Base-by-base conservation (phyloP, 169 alveolate species). In the Plasmodium malariae region DNA sequence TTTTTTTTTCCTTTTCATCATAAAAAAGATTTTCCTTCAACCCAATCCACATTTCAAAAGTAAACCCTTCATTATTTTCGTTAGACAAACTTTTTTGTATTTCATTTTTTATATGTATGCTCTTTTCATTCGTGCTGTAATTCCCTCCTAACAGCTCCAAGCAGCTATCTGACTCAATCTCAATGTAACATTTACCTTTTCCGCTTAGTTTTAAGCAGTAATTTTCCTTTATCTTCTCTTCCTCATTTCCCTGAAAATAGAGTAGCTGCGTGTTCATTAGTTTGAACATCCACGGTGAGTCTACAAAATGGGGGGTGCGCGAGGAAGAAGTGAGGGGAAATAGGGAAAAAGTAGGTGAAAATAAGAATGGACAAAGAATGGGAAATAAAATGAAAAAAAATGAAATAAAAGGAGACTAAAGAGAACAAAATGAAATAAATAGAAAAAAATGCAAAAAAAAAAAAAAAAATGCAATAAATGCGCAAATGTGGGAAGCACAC, bases 31-130 rank as follows among this genome's bases (percentile, higher is more conserved):
- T 36, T 36, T 83, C 85, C 32, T 83, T 12, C 30, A 83, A 49
- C 12, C 91, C 91, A 17, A 83, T 51, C 91, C 91, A 83, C 80
- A 83, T 67, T 34, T 83, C 83, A 55, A 83, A 83, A 5, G 91
- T 67, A 83, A 83, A 83, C 11, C 91, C 91, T 67, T 83, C 91
- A 65, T 19, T 67, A 43, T 65, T 59, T 21, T 83, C 91, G 21
- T 36, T 54, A 26, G 43, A 21, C 51, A 68, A 32, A n/a, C 51
- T 49, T 43, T 83, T 65, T 1, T n/a, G 14, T 32, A 83, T 83
- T 30, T 83, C 91, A 32, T 67, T 65, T 59, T 83, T 83, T 67
- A 83, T 83, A 6, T 14, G 36, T 37, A 83, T 67, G 26, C 85
- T 43, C 17, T 69, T 45, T 45, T 83, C 91, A 30, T 83, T 67